A percentile compares a stretch with the other conserved stretches of the same genome.
Conservation (phyloP, 257 asterid species). For the Nicotiana tomentosiformis region DNA sequence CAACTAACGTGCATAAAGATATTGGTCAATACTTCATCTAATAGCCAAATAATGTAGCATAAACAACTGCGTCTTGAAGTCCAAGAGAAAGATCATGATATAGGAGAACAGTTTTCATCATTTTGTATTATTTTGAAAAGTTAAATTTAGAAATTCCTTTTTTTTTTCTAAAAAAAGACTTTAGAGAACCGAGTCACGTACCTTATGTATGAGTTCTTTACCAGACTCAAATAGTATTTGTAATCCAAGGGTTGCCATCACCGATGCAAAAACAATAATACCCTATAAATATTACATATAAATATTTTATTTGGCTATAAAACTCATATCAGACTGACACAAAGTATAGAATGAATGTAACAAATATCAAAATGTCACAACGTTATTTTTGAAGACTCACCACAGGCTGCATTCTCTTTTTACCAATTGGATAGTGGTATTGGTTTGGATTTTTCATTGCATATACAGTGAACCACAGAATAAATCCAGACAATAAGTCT, state of each 20-base stretch:
- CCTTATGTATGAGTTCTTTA: conserved; percentile 62
- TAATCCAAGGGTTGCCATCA: conserved; percentile 88
- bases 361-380: background rate
- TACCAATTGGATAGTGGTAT: conserved; percentile 80
- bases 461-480: conserved; percentile 81
- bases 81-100: too few species aligned
- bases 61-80: too few species aligned
- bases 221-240: conserved; percentile 79
- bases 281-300: conserved; percentile 41
- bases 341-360: too few species aligned
- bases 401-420: conserved; percentile 94
- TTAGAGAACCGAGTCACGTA: conserved; percentile 9
- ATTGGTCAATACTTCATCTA: too few species aligned
- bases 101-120: too few species aligned
- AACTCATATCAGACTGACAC: too few species aligned
- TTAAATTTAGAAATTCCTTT: too few species aligned
- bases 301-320: too few species aligned
- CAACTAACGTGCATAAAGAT: too few species aligned
- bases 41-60: too few species aligned
- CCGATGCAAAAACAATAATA: conserved; percentile 84
- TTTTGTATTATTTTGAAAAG: too few species aligned
- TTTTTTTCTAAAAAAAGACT: too few species aligned
- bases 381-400: conserved; percentile 27
- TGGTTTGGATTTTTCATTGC: conserved; percentile 82
- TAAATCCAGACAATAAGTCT: conserved; percentile 79